These are phyloP conservation scores for Cercospora sp. DNA, from an alignment of 2,329 filamentous ascomycete species.

Conservation along the genomic window DNA sequence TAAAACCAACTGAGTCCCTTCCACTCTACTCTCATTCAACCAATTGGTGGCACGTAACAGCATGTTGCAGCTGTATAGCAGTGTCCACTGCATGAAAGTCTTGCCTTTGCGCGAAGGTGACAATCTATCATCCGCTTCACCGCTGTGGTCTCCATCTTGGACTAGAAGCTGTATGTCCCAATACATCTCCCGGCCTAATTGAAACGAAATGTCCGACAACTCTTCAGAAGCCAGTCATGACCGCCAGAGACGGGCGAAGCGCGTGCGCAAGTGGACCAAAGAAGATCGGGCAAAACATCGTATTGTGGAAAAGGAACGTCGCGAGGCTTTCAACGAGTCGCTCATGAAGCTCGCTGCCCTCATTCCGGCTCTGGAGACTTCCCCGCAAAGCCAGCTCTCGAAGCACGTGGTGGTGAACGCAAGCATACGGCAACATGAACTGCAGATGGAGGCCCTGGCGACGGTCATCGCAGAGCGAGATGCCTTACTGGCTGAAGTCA, in stretches of 20 bases:
- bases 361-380: slow-evolving; percentile 16
- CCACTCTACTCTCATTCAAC: neutral
- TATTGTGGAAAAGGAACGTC: slow-evolving; percentile 20
- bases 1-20: neutral
- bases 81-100: neutral
- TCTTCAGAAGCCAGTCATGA: neutral
- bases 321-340: slow-evolving; percentile 23
- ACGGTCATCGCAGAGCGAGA: slow-evolving; percentile 11
- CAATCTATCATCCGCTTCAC: neutral
- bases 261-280: slow-evolving; percentile 10
- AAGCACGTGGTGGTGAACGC: slow-evolving; percentile 24
- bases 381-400: slow-evolving; percentile 21
- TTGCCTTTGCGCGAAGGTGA: neutral
- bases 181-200: neutral
- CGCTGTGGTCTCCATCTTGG: neutral
- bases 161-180: no score
- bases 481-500: neutral
- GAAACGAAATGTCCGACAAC: neutral
- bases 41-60: neutral
- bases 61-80: neutral
- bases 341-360: slow-evolving; percentile 20
- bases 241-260: slow-evolving; percentile 7
- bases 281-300: slow-evolving; percentile 19
- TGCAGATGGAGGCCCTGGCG: slow-evolving; percentile 7
- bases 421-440: slow-evolving; percentile 17